Base-by-base conservation (phyloP, 495 filamentous ascomycete species). In the Daldinia grandis region DNA sequence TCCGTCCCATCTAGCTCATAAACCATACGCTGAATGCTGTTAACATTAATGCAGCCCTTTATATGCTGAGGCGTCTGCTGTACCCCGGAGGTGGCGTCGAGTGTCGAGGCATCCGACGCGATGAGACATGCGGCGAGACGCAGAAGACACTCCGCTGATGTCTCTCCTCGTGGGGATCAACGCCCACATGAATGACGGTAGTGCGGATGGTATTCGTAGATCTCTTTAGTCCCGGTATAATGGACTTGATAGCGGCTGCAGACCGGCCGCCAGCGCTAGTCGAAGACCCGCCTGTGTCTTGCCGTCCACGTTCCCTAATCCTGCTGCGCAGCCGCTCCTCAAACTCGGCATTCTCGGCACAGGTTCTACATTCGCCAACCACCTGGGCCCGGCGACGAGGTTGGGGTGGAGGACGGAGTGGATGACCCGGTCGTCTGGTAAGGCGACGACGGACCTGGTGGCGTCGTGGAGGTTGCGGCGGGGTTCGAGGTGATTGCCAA, bases 361-460 rank as follows among this genome's bases (percentile, higher is more conserved):
- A 77, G 19, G 58, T 69, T 12, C 31, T 31, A 33, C 75, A 77
- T 15, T 72, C 66, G n/a, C 75, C 75, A 9, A 77, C 73, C 3
- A 49, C 50, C 57, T 75, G 73, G 15, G 76, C 51, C 12, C 53
- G 30, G 61, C 77, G 58, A 57, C 67, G 51, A 47, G 66, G 21
- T 64, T 74, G 31, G 25, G 69, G 35, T 33, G 71, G 68, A 40
- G 78, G 71, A 40, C 79, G 57, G 14, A 67, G 62, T 12, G 53
- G 68, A 35, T 63, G 57, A 3, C 69, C 68, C 14, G 53, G 42
- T 4, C 72, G 68, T 9, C 74, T 33, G 1, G 66, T 76, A 47
- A 76, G 60, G 58, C 77, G 73, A 59, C 74, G 70, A 62, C 76
- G 59, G 6, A 68, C 63, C 56, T 72, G 66, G 47, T 68, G 64